These are phyloP conservation scores for Aschersonia sp. DNA, from an alignment of 2,329 filamentous ascomycete genomes.

Conservation along the genomic window DNA sequence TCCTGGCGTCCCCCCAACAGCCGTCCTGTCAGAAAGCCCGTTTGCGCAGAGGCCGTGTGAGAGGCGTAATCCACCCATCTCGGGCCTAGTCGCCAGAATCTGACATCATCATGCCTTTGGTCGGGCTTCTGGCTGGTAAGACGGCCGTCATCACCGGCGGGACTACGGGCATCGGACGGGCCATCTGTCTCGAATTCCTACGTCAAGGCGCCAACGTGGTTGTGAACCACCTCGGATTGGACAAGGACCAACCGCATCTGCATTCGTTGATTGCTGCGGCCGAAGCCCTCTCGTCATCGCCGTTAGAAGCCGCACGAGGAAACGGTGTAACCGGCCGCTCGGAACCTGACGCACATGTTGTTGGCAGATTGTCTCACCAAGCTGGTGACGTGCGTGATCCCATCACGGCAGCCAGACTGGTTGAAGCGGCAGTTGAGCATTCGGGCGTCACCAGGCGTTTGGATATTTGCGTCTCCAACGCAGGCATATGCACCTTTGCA, in stretches of 20 bases:
- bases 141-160: slow-evolving; percentile 78
- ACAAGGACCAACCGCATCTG: slow-evolving; percentile 34
- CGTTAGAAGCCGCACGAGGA: not conserved
- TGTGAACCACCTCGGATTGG: slow-evolving; percentile 61
- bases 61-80: not conserved
- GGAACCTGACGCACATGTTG: not conserved
- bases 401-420: slow-evolving; percentile 53
- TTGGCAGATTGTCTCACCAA: slow-evolving; percentile 48
- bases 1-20: too few relatives aligned
- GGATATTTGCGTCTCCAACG: slow-evolving; percentile 77
- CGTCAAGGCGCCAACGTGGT: slow-evolving; percentile 64
- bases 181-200: slow-evolving; percentile 68
- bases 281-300: slow-evolving; percentile 21
- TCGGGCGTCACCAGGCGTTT: slow-evolving; percentile 40
- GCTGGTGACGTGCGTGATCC: slow-evolving; percentile 66
- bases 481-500: slow-evolving; percentile 76
- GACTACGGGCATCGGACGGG: slow-evolving; percentile 73
- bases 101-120: slow-evolving; percentile 25
- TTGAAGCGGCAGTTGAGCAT: slow-evolving; percentile 46
- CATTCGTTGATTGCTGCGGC: slow-evolving; percentile 38
- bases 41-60: not conserved
- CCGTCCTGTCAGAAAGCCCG: too few relatives aligned
- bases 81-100: not conserved
- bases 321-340: not conserved
- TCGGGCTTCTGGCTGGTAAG: slow-evolving; percentile 52